Percentiles rank a stretch among this genome's conserved stretches.
These are phyloP conservation scores for Actinomucor elegans DNA, from an alignment of 371 early-diverging fungal species.

Conservation along the genomic window DNA sequence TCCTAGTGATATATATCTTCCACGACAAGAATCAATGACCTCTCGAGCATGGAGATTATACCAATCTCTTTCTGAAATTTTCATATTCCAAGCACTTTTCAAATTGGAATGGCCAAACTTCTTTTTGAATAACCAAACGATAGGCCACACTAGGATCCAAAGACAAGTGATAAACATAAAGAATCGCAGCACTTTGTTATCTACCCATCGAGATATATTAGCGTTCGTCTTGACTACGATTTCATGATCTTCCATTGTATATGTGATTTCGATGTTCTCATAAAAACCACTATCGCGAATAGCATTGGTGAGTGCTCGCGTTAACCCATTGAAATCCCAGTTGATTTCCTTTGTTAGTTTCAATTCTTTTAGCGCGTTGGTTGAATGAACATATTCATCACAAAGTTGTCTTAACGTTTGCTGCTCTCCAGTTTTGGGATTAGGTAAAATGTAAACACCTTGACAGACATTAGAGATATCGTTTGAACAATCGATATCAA, in stretches of 20 bases:
- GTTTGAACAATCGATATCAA: constrained; percentile 30
- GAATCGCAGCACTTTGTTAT: constrained; percentile 24
- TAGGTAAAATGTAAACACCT: constrained; percentile 32
- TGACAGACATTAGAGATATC: constrained; percentile 26
- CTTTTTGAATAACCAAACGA: constrained; percentile 27
- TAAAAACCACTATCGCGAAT: constrained; percentile 38
- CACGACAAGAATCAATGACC: constrained; percentile 19
- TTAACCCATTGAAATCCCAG: constrained; percentile 43
- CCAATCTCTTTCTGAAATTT: constrained; percentile 33
- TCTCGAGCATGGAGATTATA: constrained; percentile 31
- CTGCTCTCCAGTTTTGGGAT: constrained; percentile 29
- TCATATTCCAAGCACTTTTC: constrained; percentile 45
- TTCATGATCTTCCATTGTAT: constrained; percentile 30
- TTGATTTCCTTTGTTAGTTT: constrained; percentile 37
- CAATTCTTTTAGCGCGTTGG: constrained; percentile 39
- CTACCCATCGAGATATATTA: constrained; percentile 24
- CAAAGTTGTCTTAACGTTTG: constrained; percentile 38
- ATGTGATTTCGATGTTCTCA: constrained; percentile 36
- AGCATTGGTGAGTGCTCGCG: constrained; percentile 36
- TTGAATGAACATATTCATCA: constrained; percentile 37
- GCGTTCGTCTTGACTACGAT: constrained; percentile 34
- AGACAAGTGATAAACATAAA: constrained; percentile 38
- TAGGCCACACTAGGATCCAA: constrained; percentile 40
- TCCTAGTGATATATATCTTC: not conserved
- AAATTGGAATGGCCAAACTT: constrained; percentile 36